Base-by-base conservation (phyloP, 176 grass and related monocot genomes). In the Oryza meyeriana region DNA sequence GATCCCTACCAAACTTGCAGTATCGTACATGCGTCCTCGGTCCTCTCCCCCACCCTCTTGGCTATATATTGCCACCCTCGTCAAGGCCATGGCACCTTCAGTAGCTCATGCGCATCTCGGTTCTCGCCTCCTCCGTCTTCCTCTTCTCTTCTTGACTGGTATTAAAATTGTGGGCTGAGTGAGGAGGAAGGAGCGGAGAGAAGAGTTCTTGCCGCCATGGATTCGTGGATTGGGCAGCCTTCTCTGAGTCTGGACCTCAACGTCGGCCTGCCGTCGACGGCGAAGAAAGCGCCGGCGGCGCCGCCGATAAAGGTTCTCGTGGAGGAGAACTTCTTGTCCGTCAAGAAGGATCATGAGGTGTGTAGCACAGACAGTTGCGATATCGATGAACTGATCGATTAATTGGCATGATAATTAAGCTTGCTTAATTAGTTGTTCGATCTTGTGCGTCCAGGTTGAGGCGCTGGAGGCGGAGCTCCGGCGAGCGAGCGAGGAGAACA, bases 401-500 rank as follows among this genome's bases (percentile, higher is more conserved):
- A n/a, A n/a, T 25, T 18, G 14, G 13, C 5, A 1, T 14, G 26
- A 9, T 22, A 16, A 20, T n/a, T n/a, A 52, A 22, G 18, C 66
- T 75, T 79, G 33, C 57, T 85, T n/a, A 81, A 30, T 18, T 17
- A 12, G 16, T 13, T 9, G 22, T 10, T 16, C 17, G 40, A 45
- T 75, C 22, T 32, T 74, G 44, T 7, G 8, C 50, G 31, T 32
- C 2, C 74, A 92, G 77, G 83, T 91, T 0, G 82, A 76, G 71
- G 62, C 58, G 55, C 82, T 97, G 0, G 40, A 94, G 76, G 77
- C 71, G 8, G 94, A 97, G 88, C 83, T 94, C 64, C 78, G 68
- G 41, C 85, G 85, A 2, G 75, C 88, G 48, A 87, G 80, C 24
- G 72, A 90, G 36, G 94, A 97, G 89, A 97, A 97, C 76, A 77